Conservation (phyloP, 2,329 filamentous ascomycete species). For the Raffaelea ambrosiae region DNA sequence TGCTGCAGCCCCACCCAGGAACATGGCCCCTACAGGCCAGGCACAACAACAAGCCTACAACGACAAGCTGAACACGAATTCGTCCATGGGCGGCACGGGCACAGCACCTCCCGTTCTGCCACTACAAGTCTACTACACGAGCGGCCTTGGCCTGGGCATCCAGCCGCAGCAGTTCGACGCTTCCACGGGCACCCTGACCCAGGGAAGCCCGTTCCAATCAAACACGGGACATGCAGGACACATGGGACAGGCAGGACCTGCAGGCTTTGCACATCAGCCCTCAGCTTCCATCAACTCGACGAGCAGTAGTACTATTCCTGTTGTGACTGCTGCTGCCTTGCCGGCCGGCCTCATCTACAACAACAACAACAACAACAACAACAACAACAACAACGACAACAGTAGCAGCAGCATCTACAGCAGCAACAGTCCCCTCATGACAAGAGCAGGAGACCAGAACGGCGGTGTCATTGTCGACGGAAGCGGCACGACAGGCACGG, state of each 20-base stretch:
- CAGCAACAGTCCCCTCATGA: neutral
- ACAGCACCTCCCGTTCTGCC: neutral
- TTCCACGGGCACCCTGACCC: neutral
- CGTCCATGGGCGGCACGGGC: neutral
- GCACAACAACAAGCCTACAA: neutral
- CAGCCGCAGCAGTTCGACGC: conserved; percentile 1
- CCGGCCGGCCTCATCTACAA: no score
- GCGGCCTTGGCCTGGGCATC: conserved; percentile 14
- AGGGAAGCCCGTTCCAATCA: no score
- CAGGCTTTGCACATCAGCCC: no score
- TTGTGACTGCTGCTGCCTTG: no score
- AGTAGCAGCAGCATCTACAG: neutral
- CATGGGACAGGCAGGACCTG: no score
- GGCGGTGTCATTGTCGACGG: neutral
- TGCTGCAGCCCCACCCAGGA: conserved; percentile 1
- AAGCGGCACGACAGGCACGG: conserved; percentile 7
- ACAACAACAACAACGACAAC: neutral
- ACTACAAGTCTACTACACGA: conserved; percentile 10
- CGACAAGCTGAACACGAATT: conserved; percentile 1
- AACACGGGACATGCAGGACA: no score
- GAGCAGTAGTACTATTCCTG: no score
- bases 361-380: no score
- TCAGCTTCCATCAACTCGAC: no score
- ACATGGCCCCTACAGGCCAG: neutral
- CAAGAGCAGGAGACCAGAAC: neutral